Evolutionary conservation across 1,139 yeast species (phyloP).

Genomic region (Candida smagusa): DNA sequence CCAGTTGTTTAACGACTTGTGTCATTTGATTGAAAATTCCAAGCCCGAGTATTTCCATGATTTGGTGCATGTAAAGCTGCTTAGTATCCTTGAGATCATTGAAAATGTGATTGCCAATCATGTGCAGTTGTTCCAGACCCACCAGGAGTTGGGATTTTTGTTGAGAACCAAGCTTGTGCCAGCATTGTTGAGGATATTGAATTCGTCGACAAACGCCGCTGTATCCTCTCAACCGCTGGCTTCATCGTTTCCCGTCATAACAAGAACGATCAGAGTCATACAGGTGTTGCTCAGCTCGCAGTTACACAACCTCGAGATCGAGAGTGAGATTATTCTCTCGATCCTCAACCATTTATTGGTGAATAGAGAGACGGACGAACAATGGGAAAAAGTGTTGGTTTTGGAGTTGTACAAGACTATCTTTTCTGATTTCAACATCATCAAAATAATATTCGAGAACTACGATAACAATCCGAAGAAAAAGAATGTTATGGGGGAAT

Average conservation of each 20-base stretch:
- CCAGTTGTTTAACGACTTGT: slow-evolving; percentile 66
- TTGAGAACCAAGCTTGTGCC: slow-evolving; percentile 73
- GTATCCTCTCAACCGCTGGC: background rate
- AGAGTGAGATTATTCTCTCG: slow-evolving; percentile 77
- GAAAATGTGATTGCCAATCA: slow-evolving; percentile 67
- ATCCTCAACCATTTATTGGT: slow-evolving; percentile 64
- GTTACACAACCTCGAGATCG: slow-evolving; percentile 60
- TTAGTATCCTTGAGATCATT: slow-evolving; percentile 74
- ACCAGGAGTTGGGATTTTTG: slow-evolving; percentile 62
- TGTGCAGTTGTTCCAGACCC: slow-evolving; percentile 49
- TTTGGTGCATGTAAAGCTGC: slow-evolving; percentile 52
- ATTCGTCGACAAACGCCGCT: slow-evolving; percentile 41
- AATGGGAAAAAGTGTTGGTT: slow-evolving; percentile 72
- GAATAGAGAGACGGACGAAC: slow-evolving; percentile 17
- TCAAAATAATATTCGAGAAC: slow-evolving; percentile 52
- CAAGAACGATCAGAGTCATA: slow-evolving; percentile 72
- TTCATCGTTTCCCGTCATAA: slow-evolving; percentile 55
- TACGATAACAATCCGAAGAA: slow-evolving; percentile 61
- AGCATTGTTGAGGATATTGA: slow-evolving; percentile 60
- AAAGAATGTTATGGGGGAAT: slow-evolving; percentile 59
- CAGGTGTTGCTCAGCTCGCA: slow-evolving; percentile 60
- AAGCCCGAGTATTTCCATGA: slow-evolving; percentile 46
- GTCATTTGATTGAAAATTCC: slow-evolving; percentile 61
- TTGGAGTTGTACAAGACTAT: slow-evolving; percentile 68
- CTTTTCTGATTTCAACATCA: slow-evolving; percentile 52